Evolutionary conservation across 2,329 filamentous ascomycete species (phyloP).

Genomic region (Pseudogymnoascus sp.): DNA sequence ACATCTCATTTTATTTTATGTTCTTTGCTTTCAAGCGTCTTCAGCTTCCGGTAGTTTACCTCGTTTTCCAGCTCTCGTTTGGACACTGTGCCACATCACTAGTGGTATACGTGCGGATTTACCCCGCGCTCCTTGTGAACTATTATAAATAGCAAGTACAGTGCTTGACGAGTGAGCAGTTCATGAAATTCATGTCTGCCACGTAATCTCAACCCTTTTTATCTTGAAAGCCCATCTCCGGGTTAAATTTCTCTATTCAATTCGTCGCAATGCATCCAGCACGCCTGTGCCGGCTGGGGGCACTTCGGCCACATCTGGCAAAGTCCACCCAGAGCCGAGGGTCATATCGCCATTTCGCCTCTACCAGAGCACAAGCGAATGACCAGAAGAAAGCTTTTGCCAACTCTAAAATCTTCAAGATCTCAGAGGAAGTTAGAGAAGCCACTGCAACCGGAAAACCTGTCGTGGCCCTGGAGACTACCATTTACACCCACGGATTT

Average conservation of each 20-base stretch:
- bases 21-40: not conserved
- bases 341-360: not conserved
- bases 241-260: not conserved
- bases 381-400: not conserved
- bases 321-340: not conserved
- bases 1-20: not conserved
- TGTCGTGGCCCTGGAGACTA: constrained; percentile 87
- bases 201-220: not conserved
- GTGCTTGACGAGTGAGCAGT: not conserved
- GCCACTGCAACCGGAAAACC: constrained; percentile 69
- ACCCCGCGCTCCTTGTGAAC: not conserved
- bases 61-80: not conserved
- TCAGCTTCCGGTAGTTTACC: not conserved
- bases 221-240: not conserved
- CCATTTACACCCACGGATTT: constrained; percentile 94
- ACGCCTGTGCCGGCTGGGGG: not conserved
- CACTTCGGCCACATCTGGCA: not conserved
- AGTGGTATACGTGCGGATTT: not conserved
- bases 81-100: not conserved
- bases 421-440: constrained; percentile 58
- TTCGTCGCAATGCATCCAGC: not conserved
- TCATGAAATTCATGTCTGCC: not conserved
- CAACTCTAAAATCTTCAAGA: constrained; percentile 11
- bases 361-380: not conserved
- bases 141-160: not conserved